Evolutionary conservation across 169 alveolate species (phyloP).

Genomic region (Cryptosporidium xiaoi): DNA sequence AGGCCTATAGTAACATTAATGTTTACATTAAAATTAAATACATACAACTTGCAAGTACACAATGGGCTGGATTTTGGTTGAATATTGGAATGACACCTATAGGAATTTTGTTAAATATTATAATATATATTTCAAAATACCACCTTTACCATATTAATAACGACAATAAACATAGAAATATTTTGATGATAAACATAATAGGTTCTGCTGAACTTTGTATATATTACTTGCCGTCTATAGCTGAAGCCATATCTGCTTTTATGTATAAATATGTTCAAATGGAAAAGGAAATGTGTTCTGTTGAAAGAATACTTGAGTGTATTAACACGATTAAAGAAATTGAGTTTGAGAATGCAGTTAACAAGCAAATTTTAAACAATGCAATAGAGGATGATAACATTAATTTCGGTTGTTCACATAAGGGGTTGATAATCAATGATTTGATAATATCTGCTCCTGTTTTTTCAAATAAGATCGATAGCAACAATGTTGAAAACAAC

Average conservation of each 20-base stretch:
- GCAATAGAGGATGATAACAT: background rate
- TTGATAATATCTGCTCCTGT: conserved; percentile 3
- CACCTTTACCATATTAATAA: background rate
- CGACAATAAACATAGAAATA: background rate
- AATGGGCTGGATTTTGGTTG: conserved; percentile 74
- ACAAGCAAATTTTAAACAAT: background rate
- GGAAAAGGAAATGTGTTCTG: conserved; percentile 80
- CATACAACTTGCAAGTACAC: conserved; percentile 58
- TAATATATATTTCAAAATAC: background rate
- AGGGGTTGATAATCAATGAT: conserved; percentile 37
- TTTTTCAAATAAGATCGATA: background rate
- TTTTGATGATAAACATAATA: background rate
- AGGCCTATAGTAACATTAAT: conserved; percentile 31
- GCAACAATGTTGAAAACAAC: background rate
- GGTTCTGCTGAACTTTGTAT: conserved; percentile 37
- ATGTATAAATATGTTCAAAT: conserved; percentile 70
- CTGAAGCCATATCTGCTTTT: conserved; percentile 75
- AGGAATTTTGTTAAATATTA: conserved; percentile 39
- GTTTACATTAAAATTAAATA: conserved; percentile 12
- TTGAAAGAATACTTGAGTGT: conserved; percentile 65
- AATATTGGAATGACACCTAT: conserved; percentile 51
- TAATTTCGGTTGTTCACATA: background rate
- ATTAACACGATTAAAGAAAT: background rate
- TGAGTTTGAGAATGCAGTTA: background rate
- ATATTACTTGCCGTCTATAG: conserved; percentile 75